Evolutionary conservation across 805 yeast species (phyloP), one percentile per base, ranked within the genome.

Genomic region (Ogataea thermomethanolica): DNA sequence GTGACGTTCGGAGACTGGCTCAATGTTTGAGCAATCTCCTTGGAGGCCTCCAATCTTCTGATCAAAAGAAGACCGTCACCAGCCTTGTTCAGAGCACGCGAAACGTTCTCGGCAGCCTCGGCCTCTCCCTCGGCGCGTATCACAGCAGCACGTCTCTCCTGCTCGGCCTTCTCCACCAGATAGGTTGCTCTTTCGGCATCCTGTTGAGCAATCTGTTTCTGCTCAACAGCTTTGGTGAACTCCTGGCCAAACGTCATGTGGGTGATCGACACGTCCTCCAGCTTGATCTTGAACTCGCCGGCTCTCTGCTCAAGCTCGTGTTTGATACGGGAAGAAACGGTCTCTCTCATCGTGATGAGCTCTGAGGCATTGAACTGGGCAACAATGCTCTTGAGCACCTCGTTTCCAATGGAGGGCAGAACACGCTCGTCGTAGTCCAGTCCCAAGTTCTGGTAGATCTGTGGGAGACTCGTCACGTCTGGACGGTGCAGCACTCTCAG

Each of bases 41-140:
- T 89, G 25, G 96, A 85, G 1, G 99, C 97, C 62, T 93, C 99
- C 53, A 93, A 79, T 69, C 98, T 79, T 74, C 99, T 79, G 55
- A 93, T 90, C 71, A 86, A 76, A 59, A 93, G 73, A 53, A 93
- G 73, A 51, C 98, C 98, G 59, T 93, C 98, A 63, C 99, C 99
- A 17, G 95, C 89, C 70, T 89, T 90, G 39, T 82, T 78, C 51
- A 93, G 76, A 4, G 98, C 97, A 65, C 81, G 86, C 25, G 96
- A 88, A 48, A 93, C 93, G 46, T 81, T 81, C 45, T 93, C 98
- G 3, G 99, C 99, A 43, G 96, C 88, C 65, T 93, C 98, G 36
- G 99, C 99, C 69, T 93, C 99, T 68, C 98, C 99, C 67, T 93
- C 99, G 22, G 99, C 99, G 57, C 98, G 80, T 52, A 93, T 90